Conservation (phyloP, 768 basidiomycete genomes). For the Pleurotus eryngii region DNA sequence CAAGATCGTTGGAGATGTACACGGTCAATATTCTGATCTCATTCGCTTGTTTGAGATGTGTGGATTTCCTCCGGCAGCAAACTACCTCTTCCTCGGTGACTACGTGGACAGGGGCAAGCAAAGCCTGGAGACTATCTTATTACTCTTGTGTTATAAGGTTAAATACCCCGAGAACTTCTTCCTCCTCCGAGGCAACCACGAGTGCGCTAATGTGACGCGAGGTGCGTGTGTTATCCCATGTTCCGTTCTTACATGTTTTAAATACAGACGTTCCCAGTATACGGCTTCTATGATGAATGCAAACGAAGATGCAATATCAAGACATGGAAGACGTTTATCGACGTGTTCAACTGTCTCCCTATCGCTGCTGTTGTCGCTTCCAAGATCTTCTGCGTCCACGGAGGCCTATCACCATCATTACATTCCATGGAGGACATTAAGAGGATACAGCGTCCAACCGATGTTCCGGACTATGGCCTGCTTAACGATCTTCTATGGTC, state of each 20-base stretch:
- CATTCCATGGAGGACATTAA: constrained; percentile 99
- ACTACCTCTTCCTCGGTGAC: constrained; percentile 98
- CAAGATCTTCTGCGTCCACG: constrained; percentile 99
- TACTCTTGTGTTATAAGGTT: constrained; percentile 98
- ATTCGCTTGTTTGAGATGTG: constrained; percentile 99
- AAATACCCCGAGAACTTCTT: constrained; percentile 99
- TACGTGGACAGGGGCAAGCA: constrained; percentile 99
- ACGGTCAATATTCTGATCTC: constrained; percentile 98
- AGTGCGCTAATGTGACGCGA: constrained; percentile 98
- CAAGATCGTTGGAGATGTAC: constrained; percentile 99
- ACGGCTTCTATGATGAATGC: constrained; percentile 99
- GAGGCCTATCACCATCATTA: constrained; percentile 88
- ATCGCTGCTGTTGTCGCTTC: constrained; percentile 98
- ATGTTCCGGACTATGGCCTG: constrained; percentile 97
- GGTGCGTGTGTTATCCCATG: constrained; percentile 48
- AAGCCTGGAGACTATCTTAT: constrained; percentile 94
- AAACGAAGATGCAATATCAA: constrained; percentile 99
- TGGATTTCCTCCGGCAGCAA: constrained; percentile 94
- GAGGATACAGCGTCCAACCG: constrained; percentile 95
- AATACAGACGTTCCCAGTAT: constrained; percentile 54
- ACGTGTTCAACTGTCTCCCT: constrained; percentile 98
- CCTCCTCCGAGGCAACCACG: constrained; percentile 95
- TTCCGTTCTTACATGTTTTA: constrained; percentile 9
- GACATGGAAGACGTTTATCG: constrained; percentile 99
- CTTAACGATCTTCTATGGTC: constrained; percentile 98